Evolutionary conservation across 352 stramenopile species (phyloP), one percentile per base, ranked within the genome.

Genomic region (Sclerospora graminicola): DNA sequence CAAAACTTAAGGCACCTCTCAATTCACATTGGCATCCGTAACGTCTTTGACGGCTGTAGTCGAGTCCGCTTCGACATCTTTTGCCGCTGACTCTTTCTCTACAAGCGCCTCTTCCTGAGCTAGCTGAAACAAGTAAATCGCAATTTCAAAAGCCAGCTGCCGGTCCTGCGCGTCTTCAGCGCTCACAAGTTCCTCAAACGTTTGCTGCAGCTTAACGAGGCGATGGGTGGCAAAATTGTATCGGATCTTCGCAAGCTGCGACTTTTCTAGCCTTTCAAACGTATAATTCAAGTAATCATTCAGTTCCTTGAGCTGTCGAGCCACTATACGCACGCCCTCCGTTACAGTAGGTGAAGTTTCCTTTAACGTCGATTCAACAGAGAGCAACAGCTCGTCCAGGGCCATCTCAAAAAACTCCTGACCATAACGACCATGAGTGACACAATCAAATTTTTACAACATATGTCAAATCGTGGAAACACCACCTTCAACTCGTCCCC

Each of bases 401-500:
- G 70, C 76, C 26, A 65, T 56, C 44, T 83, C 66, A 35, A 89
- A 86, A 49, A 86, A 85, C 11, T 83, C 62, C 76, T 85, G 30
- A 20, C 4, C 31, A 44, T 13, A 44, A 14, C 19, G 37, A 9
- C 2, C 11, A 38, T 44, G 5, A 43, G 21, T 26, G 21, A n/a
- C 21, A 26, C 6, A 7, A 26, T 6, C 21, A 26, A 26, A 26
- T n/a, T 26, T 26, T 6, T 7, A 6, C 6, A 26, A 26, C 3
- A 26, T 26, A 26, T 28, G 9, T 28, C 16, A 28, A 23, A 9
- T 20, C 4, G 4, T 11, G 8, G 8, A 15, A 37, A 37, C 24
- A 49, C 5, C 24, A 84, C 68, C 68, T 86, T 83, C 14, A 89
- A 52, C 35, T 84, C 70, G 26, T 75, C 69, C 27, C 73, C 76